Percentiles rank a stretch among this genome's conserved stretches.
Conservation (phyloP, 2,329 filamentous ascomycete species). For the Decorospora gaudefroyi region DNA sequence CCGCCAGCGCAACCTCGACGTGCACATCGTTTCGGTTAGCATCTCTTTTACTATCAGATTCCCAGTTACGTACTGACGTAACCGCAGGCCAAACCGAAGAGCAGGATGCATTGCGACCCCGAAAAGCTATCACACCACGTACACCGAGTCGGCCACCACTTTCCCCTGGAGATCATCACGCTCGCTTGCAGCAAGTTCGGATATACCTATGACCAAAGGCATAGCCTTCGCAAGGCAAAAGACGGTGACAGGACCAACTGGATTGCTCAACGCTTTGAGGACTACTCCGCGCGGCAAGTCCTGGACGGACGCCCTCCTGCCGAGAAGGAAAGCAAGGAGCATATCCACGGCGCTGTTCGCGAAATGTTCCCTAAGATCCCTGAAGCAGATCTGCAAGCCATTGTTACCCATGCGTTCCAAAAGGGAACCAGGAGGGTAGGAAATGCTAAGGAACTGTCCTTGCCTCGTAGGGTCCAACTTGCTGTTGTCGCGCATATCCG, state of each 20-base stretch:
- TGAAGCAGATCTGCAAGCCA: slow-evolving; percentile 59
- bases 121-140: slow-evolving; percentile 64
- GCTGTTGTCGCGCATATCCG: slow-evolving; percentile 66
- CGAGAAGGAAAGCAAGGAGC: slow-evolving; percentile 56
- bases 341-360: slow-evolving; percentile 62
- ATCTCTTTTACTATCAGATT: neutral
- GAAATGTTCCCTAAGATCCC: slow-evolving; percentile 68
- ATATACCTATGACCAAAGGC: slow-evolving; percentile 30
- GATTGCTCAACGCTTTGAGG: slow-evolving; percentile 45
- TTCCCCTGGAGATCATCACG: slow-evolving; percentile 63
- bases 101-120: slow-evolving; percentile 55
- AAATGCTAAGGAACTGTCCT: slow-evolving; percentile 58
- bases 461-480: slow-evolving; percentile 63
- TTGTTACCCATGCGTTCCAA: slow-evolving; percentile 65
- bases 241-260: slow-evolving; percentile 30
- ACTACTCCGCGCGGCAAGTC: slow-evolving; percentile 35
- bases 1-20: slow-evolving; percentile 57
- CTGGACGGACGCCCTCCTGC: slow-evolving; percentile 34
- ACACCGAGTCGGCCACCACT: slow-evolving; percentile 66
- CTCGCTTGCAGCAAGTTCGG: slow-evolving; percentile 59
- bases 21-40: slow-evolving; percentile 65
- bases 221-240: slow-evolving; percentile 30
- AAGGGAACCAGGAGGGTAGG: slow-evolving; percentile 63
- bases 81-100: slow-evolving; percentile 50
- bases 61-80: slow-evolving; percentile 12